Base-by-base conservation (phyloP, 106 monocot species). In the Dendrobium huoshanense region DNA sequence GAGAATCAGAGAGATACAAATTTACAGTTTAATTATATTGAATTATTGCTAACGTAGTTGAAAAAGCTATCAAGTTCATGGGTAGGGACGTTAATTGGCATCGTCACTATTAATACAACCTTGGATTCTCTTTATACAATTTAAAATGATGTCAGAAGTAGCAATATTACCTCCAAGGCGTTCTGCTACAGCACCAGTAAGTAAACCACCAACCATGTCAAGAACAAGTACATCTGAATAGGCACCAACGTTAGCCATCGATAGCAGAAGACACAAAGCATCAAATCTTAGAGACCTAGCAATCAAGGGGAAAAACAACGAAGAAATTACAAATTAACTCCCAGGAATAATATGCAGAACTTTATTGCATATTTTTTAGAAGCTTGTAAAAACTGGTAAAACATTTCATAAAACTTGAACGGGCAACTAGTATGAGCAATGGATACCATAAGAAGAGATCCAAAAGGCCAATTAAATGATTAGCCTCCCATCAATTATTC, bases 121-220 rank as follows among this genome's bases (percentile, higher is more conserved):
- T 37, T 31, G 27, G 37, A 70, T 15, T 17, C 16, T 70, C 70
- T 64, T 64, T 64, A 25, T n/a, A 22, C 5, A 51, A 13, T 51
- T 51, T 51, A 51, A 51, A 51, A 61, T 22, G 22, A 22, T 61
- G 7, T 61, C 22, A 61, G 20, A 61, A 61, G 61, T 22, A 70
- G 37, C 33, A 55, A 72, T 27, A 15, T 41, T 87, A 99, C 98
- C 92, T 91, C 98, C 98, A 75, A 99, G 29, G 20, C 98, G 94
- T 84, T 99, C 98, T 78, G 95, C 95, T 41, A 93, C 89, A 83
- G 98, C 91, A 51, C 95, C 98, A 75, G 92, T 87, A 73, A 99
- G 80, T 78, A 99, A 80, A 51, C 98, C 98, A 54, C 95, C 98
- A 85, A 91, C 89, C 89, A 90, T 99, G 82, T 99, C 98, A 31